These are phyloP conservation scores for Penicillium angulare DNA, from an alignment of 495 filamentous ascomycete genomes.

Conservation along the genomic window DNA sequence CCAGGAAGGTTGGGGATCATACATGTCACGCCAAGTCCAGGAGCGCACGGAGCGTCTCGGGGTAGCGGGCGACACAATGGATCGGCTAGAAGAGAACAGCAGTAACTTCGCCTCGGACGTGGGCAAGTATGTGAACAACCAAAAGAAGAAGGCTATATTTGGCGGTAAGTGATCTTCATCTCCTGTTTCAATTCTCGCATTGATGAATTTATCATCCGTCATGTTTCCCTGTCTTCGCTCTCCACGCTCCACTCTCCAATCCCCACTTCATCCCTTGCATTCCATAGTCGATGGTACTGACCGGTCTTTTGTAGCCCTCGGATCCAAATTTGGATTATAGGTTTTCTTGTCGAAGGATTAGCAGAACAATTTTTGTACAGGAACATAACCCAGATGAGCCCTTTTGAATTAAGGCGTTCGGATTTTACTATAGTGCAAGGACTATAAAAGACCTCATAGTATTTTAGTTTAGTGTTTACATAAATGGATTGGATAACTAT, in stretches of 20 bases:
- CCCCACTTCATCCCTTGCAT: conserved; percentile 21
- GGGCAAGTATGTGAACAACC: conserved; percentile 75
- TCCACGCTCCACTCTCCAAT: neutral
- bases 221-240: neutral
- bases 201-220: neutral
- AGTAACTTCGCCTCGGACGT: conserved; percentile 82
- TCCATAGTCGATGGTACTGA: conserved; percentile 19
- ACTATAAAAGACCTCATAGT: too few relatives aligned
- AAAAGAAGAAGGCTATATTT: conserved; percentile 80
- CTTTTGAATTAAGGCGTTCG: too few relatives aligned
- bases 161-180: conserved; percentile 48
- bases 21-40: conserved; percentile 77
- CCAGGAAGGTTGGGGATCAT: conserved; percentile 64
- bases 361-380: neutral
- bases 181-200: neutral
- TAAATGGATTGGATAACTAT: too few relatives aligned
- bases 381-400: neutral
- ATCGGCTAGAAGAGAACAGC: conserved; percentile 73
- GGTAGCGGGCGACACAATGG: conserved; percentile 80
- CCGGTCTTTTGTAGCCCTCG: conserved; percentile 31
- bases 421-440: too few relatives aligned
- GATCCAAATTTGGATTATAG: conserved; percentile 45
- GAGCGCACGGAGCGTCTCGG: conserved; percentile 86
- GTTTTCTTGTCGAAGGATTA: neutral
- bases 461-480: neutral